Evolutionary conservation across 345 rosid species (phyloP), one percentile per base, ranked within the genome.

Genomic region (Lepidium sativum): DNA sequence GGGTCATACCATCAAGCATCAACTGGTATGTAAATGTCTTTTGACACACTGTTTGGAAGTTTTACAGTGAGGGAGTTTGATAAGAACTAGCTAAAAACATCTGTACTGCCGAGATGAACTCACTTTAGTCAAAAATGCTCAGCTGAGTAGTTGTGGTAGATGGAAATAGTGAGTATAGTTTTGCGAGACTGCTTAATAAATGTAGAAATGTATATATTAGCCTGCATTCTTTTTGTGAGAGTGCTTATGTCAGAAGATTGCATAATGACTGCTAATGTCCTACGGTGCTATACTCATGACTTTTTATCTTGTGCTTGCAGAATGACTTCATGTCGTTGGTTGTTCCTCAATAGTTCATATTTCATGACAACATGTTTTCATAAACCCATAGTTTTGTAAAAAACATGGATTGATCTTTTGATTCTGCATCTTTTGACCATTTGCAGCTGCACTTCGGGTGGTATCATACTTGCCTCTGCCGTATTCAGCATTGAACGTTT

Each of bases 371-470:
- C 14, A 33, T 44, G 64, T 27, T 39, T 14, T 27, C 13, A 20
- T n/a, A 21, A 33, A 20, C n/a, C 11, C 13, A 6, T 34, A 45
- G 16, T 5, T 13, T n/a, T 45, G 11, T 32, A 9, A 47, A 17
- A 54, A 14, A 7, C 35, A 31, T 48, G 37, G 53, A 39, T 38
- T 71, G 29, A 49, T 29, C 25, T 55, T 55, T 33, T 51, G 33
- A 40, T 38, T 50, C 20, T 65, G 45, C 11, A 65, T 49, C 31
- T 64, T 0, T 14, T 59, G 20, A 33, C 50, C 7, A 27, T 34
- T 6, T 82, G 75, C 89, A 86, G 96, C 96, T 83, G 98, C 91
- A 50, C 79, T 91, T 34, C 77, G 75, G 73, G 96, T 91, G 27
- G 43, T 80, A 60, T 83, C 91, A 18, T 78, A 88, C 81, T 74